Conservation (phyloP, 192 early-diverging fungal genomes). For the Coemansia nantahalensis region DNA sequence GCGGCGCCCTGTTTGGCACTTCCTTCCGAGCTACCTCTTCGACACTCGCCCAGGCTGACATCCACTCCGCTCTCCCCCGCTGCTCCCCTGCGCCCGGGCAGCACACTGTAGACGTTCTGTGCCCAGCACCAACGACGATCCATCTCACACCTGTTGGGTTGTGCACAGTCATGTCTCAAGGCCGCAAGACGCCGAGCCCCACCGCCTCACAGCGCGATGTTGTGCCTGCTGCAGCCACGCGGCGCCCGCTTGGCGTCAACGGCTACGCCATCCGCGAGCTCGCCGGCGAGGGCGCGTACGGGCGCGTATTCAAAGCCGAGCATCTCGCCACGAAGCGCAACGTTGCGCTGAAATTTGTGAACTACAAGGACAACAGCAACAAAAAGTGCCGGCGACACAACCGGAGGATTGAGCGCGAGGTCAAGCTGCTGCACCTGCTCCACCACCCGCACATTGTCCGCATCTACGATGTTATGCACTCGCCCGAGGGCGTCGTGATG, state of each 20-base stretch:
- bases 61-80: too few species aligned
- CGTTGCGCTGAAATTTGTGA: conserved; percentile 65
- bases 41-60: too few species aligned
- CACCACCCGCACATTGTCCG: conserved; percentile 88
- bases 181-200: too few species aligned
- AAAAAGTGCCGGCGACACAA: conserved; percentile 61
- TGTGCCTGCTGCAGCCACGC: too few species aligned
- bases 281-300: conserved; percentile 46
- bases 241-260: conserved; percentile 15
- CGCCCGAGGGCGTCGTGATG: conserved; percentile 70
- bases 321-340: conserved; percentile 36
- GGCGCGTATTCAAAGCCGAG: conserved; percentile 47
- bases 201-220: too few species aligned
- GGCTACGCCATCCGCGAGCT: conserved; percentile 32
- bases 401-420: conserved; percentile 74
- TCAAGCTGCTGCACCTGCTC: conserved; percentile 75
- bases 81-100: too few species aligned
- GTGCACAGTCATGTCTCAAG: too few species aligned
- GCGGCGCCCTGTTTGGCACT: too few species aligned
- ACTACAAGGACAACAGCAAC: conserved; percentile 31
- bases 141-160: too few species aligned
- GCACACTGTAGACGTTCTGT: too few species aligned
- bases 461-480: conserved; percentile 81
- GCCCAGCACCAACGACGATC: too few species aligned
- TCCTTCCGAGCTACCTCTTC: too few species aligned